These are phyloP conservation scores for Colletotrichum falcatum DNA, from an alignment of 2,329 filamentous ascomycete species.

Conservation along the genomic window DNA sequence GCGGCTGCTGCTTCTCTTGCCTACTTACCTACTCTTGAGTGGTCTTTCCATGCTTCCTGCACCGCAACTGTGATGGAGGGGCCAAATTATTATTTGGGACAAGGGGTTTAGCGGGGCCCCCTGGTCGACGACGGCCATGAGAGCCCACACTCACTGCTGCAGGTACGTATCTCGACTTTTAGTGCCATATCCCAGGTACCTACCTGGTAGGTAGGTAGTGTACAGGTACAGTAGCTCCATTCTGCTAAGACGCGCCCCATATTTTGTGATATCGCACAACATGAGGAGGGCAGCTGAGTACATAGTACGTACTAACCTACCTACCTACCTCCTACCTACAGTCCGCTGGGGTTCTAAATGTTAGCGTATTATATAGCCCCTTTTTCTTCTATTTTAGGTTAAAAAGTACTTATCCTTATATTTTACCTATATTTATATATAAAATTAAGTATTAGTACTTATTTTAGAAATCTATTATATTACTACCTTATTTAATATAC, in stretches of 20 bases:
- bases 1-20: constrained; percentile 6
- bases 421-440: no score
- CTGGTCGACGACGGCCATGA: constrained; percentile 25
- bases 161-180: constrained; percentile 7
- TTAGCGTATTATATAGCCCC: no score
- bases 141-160: background rate
- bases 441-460: no score
- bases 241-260: constrained; percentile 1
- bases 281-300: background rate
- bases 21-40: no score
- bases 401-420: no score
- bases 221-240: background rate
- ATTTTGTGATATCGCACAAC: constrained; percentile 14
- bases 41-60: constrained; percentile 14
- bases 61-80: constrained; percentile 50
- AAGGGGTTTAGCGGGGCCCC: constrained; percentile 35
- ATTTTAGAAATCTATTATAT: no score
- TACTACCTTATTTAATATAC: no score
- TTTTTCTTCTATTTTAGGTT: no score
- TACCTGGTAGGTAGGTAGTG: background rate
- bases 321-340: no score
- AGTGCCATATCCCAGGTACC: background rate
- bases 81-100: constrained; percentile 53
- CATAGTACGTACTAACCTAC: no score
- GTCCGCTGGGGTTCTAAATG: no score